Base-by-base conservation (phyloP, 805 yeast species). In the Candida multigemmis region DNA sequence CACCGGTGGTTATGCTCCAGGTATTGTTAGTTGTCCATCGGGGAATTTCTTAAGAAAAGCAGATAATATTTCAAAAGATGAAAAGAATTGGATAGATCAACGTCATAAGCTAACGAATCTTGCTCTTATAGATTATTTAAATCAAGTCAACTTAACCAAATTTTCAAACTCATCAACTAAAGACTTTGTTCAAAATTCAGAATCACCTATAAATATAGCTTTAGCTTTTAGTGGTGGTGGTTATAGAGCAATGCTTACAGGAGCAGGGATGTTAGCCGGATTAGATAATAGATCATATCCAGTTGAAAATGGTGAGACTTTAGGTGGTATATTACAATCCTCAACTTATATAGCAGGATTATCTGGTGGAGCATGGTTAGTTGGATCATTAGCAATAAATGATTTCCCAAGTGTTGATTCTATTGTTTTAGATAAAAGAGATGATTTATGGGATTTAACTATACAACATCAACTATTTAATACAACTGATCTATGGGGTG, bases 351-450 rank as follows among this genome's bases (percentile, higher is more conserved):
- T 85, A 4, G 56, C 83, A 4, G 94, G 89, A 6, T 65, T 84
- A 19, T 77, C 87, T 10, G 95, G 95, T 17, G 94, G 94, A 15
- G 68, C 81, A 9, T 84, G 94, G 94, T 58, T 82, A 25, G 60
- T 83, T 15, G 78, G 83, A 2, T 68, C 87, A 7, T 50, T 84
- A 16, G 73, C 70, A 0, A 60, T 68, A 44, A 81, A 84, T 47
- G 74, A 77, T 44, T 85, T 80, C 76, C 72, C 86, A 7, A 60
- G 80, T 8, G 72, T 83, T 14, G 77, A 75, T 37, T 73, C 61
- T 2, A 69, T 83, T 14, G 58, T 58, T 3, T 33, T 51, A 21
- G 50, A 53, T 12, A 36, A 55, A 27, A 44, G 48, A 3, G 23
- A 48, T 26, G 53, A 54, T 31, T 26, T 54, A 6, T 60, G 64